Base-by-base conservation (phyloP, 352 stramenopile species). In the Hyaloperonospora arabidopsidis region DNA sequence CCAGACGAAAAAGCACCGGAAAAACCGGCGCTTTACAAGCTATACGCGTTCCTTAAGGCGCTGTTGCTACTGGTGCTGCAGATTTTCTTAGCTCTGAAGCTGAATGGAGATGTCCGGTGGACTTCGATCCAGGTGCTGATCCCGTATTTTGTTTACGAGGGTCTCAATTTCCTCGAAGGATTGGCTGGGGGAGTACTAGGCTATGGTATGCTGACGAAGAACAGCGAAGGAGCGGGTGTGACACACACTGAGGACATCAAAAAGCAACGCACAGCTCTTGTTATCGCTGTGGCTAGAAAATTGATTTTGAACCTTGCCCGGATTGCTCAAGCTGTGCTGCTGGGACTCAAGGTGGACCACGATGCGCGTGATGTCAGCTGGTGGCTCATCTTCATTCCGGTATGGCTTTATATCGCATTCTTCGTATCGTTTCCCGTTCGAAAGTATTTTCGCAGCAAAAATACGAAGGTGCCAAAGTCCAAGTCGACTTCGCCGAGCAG, bases 31-130 rank as follows among this genome's bases (percentile, higher is more conserved):
- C 59, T 93, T 0, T 78, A 69, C 72, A 87, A 87, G 65, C 52
- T 89, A n/a, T 89, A 87, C 61, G 70, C 78, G 61, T 87, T 93
- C 54, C 68, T 89, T 59, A 93, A 91, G 67, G 72, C 72, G 49
- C 65, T 89, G 36, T 55, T 89, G 29, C 66, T 91, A 43, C 61
- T 93, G 47, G 71, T 83, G 48, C 64, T 90, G 23, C 83, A 93
- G 59, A 66, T 93, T 68, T 89, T 93, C 51, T 49, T 93, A 35
- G 80, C 72, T 29, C 79, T 93, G 61, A 86, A 87, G 47, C 74
- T 93, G 41, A 89, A 93, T 55, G 54, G 67, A 57, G 74, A 88
- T 54, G 49, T 93, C 19, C 51, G 35, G 23, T 89, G 79, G 79
- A 75, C 65, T 19, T 59, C 89, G 40, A 55, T 65, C 11, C 68